A percentile compares a stretch with the other conserved stretches of the same genome.
phyloP scores from a whole-genome alignment of 2,329 filamentous ascomycete genomes.

The Botrytis galanthina region DNA sequence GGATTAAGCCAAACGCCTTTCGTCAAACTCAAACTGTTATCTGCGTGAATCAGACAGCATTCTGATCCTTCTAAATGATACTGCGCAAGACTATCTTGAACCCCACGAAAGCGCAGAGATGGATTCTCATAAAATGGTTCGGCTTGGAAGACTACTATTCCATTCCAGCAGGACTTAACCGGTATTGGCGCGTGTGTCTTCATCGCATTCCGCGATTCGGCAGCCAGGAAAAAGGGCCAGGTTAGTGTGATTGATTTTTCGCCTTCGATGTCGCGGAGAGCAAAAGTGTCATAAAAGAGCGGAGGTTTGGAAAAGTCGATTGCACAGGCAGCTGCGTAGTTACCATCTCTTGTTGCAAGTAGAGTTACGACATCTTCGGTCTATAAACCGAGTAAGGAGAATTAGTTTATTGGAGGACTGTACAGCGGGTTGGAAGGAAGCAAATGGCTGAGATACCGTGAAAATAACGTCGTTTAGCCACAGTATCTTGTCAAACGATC shows the following conservation, averaged over 20 bases:
- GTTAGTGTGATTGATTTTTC: conserved; percentile 50
- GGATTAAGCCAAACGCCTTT: conserved; percentile 67
- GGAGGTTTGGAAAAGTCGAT: conserved; percentile 52
- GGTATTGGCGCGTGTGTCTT: conserved; percentile 50
- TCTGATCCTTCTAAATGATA: conserved; percentile 72
- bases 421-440: not conserved
- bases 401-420: not conserved
- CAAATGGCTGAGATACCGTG: conserved; percentile 42
- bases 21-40: conserved; percentile 48
- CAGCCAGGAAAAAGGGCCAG: conserved; percentile 59
- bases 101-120: conserved; percentile 59
- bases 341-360: conserved; percentile 55
- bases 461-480: conserved; percentile 66
- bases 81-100: conserved; percentile 59
- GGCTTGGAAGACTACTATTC: conserved; percentile 52
- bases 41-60: conserved; percentile 74
- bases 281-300: conserved; percentile 58
- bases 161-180: conserved; percentile 58
- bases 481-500: conserved; percentile 53
- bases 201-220: conserved; percentile 52
- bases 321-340: conserved; percentile 61
- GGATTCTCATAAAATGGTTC: conserved; percentile 49
- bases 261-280: conserved; percentile 54
- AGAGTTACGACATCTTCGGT: conserved; percentile 55
- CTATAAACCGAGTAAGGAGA: conserved; percentile 37